These are phyloP conservation scores for Extremus antarcticus DNA, from an alignment of 495 filamentous ascomycete species.

Conservation along the genomic window DNA sequence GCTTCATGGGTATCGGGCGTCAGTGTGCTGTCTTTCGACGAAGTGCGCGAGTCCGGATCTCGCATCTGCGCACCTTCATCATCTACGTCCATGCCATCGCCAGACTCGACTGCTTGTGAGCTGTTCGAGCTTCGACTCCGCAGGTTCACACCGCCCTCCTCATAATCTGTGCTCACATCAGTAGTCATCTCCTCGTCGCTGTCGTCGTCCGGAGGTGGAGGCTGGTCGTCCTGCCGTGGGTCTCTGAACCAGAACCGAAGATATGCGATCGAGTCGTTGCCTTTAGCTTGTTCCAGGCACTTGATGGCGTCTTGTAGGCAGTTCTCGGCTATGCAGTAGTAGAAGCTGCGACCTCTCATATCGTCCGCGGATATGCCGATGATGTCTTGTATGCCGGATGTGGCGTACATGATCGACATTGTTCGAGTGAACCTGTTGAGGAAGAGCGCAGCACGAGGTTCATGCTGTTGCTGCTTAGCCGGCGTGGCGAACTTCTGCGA, in stretches of 20 bases:
- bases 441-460: conserved; percentile 75
- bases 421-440: conserved; percentile 80
- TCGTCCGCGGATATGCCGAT: conserved; percentile 57
- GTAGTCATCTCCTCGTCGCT: conserved; percentile 30
- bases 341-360: conserved; percentile 62
- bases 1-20: conserved; percentile 25
- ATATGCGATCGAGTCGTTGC: conserved; percentile 90
- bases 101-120: neutral
- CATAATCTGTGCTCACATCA: conserved; percentile 16
- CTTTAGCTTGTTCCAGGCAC: conserved; percentile 74
- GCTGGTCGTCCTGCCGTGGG: conserved; percentile 45
- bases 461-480: conserved; percentile 49
- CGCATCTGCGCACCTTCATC: neutral
- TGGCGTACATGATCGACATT: conserved; percentile 78
- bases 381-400: conserved; percentile 58
- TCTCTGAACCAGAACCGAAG: conserved; percentile 82
- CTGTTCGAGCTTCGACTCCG: conserved; percentile 1
- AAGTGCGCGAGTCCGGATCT: conserved; percentile 12
- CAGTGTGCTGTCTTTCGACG: conserved; percentile 24
- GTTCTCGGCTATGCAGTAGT: conserved; percentile 68
- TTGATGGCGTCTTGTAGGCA: conserved; percentile 64
- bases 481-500: conserved; percentile 69
- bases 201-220: conserved; percentile 27
- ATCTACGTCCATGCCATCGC: conserved; percentile 18
- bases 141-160: conserved; percentile 32